phyloP scores from a whole-genome alignment of 148 eudicot species.

The Arbutus unedo region DNA sequence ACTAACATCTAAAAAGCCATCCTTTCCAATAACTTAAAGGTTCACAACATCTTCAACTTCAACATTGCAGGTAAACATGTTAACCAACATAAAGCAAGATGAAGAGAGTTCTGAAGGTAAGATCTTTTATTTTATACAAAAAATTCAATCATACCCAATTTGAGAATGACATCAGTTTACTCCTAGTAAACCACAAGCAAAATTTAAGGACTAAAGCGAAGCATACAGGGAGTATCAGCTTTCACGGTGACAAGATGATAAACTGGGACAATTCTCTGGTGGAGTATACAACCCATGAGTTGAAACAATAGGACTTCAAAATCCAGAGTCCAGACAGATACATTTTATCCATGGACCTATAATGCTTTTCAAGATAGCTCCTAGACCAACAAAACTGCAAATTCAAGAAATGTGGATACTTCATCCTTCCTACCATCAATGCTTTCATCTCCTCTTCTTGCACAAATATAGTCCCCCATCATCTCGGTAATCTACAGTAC shows the following conservation, averaged over 20 bases:
- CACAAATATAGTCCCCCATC: neutral
- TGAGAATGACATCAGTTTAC: neutral
- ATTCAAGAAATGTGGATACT: conserved; percentile 5
- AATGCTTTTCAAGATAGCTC: neutral
- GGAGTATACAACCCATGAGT: neutral
- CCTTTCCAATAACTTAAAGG: neutral
- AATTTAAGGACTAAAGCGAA: neutral
- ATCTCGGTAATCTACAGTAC: neutral
- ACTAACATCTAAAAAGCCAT: neutral
- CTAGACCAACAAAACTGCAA: neutral
- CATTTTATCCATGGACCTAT: neutral
- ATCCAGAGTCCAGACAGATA: conserved; percentile 5
- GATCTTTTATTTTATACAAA: neutral
- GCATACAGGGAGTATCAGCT: neutral
- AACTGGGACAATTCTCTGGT: neutral
- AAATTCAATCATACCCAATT: neutral
- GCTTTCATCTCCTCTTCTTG: neutral
- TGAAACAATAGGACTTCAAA: neutral
- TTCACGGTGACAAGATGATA: neutral
- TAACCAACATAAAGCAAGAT: neutral
- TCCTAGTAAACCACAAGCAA: neutral
- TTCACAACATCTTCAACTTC: neutral
- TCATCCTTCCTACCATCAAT: neutral
- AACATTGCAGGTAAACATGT: neutral
- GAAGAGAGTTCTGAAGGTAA: neutral